Conservation (phyloP, 768 basidiomycete genomes). For the Tulasnella sp. region DNA sequence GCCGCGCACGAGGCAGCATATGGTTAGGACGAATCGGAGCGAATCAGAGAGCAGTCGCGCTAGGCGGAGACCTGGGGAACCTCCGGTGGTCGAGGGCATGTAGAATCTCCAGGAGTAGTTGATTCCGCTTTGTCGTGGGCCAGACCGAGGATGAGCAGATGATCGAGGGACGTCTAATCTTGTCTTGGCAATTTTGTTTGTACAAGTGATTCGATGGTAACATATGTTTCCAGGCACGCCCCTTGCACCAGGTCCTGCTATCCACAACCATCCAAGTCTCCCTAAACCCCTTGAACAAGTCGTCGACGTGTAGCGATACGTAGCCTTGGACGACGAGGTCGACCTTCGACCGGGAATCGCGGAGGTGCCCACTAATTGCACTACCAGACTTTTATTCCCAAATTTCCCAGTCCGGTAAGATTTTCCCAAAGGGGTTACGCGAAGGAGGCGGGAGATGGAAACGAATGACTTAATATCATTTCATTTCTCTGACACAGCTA, state of each 20-base stretch:
- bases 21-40: neutral
- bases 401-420: neutral
- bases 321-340: neutral
- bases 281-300: neutral
- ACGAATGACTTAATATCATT: neutral
- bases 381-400: neutral
- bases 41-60: neutral
- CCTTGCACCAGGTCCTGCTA: neutral
- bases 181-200: neutral
- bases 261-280: neutral
- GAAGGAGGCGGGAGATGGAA: slow-evolving; percentile 9
- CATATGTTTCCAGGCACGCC: neutral
- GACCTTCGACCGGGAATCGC: neutral
- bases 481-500: slow-evolving; percentile 1
- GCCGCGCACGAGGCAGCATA: neutral
- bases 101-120: neutral
- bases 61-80: neutral
- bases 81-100: neutral
- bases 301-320: neutral
- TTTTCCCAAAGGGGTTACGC: neutral
- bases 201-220: neutral
- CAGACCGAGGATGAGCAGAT: neutral
- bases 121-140: neutral
- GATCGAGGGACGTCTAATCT: neutral
- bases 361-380: neutral